Percentiles rank a stretch among this genome's conserved stretches.
Evolutionary conservation across 176 grass and related monocot genomes (phyloP).

Genomic region (Musa acuminata): DNA sequence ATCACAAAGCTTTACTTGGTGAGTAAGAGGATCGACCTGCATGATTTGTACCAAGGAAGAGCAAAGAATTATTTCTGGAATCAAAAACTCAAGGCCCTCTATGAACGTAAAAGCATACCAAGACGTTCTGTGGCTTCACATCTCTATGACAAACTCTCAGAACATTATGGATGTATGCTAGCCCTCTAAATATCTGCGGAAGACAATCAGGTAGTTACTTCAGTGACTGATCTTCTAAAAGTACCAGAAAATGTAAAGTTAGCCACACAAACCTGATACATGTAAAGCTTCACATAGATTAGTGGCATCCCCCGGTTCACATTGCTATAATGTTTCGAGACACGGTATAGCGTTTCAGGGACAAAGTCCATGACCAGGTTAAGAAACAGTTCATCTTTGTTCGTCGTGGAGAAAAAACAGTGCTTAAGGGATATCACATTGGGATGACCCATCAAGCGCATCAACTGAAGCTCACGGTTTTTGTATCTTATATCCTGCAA

Average conservation of each 20-base stretch:
- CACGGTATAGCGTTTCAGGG: no score
- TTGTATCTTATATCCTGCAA: conserved; percentile 89
- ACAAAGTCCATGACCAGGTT: no score
- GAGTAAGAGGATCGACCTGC: conserved; percentile 87
- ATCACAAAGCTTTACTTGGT: conserved; percentile 94
- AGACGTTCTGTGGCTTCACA: conserved; percentile 87
- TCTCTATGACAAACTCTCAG: conserved; percentile 92
- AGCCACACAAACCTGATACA: conserved; percentile 52
- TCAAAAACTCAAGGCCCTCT: no score
- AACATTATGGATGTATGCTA: conserved; percentile 82
- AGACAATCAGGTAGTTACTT: conserved; percentile 1
- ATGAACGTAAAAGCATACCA: conserved; percentile 33
- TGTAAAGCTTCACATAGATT: conserved; percentile 84
- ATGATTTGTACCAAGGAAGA: background rate
- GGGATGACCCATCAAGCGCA: conserved; percentile 62
- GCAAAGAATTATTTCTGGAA: no score
- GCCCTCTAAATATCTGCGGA: conserved; percentile 74
- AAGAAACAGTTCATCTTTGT: conserved; percentile 43
- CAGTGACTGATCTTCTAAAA: no score
- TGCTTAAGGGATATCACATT: conserved; percentile 80
- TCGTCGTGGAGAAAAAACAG: conserved; percentile 85
- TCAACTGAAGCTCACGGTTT: conserved; percentile 77
- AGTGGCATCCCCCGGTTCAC: conserved; percentile 83
- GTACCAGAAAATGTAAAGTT: background rate
- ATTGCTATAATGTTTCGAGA: conserved; percentile 72